Conservation (phyloP, 176 grass and related monocot species). For the Oryza meridionalis region DNA sequence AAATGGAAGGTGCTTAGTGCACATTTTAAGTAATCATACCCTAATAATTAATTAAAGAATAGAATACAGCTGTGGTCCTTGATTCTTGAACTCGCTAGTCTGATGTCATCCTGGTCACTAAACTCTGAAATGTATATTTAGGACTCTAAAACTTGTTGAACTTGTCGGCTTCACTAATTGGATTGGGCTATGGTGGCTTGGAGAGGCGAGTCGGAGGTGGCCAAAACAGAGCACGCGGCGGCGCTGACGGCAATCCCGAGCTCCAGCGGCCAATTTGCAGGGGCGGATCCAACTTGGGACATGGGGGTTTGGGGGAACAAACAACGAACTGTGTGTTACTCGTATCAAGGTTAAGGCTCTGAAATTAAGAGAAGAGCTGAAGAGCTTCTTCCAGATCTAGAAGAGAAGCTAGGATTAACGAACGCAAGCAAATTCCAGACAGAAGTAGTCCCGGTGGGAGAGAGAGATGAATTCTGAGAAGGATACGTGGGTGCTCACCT, state of each 20-base stretch:
- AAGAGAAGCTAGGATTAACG: too few species aligned
- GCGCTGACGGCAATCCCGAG: neutral
- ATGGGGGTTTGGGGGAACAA: too few species aligned
- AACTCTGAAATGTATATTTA: neutral
- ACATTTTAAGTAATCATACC: neutral
- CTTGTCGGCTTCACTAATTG: neutral
- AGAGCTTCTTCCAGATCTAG: too few species aligned
- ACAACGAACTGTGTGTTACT: too few species aligned
- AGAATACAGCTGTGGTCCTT: neutral
- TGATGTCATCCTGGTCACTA: neutral
- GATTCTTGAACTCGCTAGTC: neutral
- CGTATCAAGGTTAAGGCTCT: too few species aligned
- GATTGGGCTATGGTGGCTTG: neutral
- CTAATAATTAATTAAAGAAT: neutral
- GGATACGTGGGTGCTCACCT: too few species aligned
- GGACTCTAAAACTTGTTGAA: neutral
- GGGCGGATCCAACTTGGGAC: too few species aligned
- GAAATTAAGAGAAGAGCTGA: too few species aligned
- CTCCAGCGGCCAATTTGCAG: neutral
- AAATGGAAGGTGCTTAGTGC: conserved; percentile 39
- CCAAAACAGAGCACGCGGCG: neutral
- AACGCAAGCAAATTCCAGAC: too few species aligned
- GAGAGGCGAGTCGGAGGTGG: neutral
- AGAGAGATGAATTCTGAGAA: too few species aligned
- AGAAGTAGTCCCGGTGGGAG: too few species aligned